These are phyloP conservation scores for Kwoniella bestiolae DNA, from an alignment of 768 basidiomycete genomes.

Conservation along the genomic window DNA sequence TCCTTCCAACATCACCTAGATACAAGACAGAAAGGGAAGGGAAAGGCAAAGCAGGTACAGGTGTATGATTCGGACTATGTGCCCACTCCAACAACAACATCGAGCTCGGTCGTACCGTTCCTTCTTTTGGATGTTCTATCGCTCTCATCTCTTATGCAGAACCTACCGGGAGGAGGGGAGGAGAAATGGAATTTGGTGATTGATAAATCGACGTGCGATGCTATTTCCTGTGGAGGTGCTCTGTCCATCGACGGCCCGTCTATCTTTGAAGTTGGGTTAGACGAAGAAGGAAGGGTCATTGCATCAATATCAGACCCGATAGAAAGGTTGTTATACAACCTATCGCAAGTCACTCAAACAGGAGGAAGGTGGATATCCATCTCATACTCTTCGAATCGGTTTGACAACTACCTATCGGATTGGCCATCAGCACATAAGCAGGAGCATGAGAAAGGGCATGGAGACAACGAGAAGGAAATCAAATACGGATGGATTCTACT, in stretches of 20 bases:
- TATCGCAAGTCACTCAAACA: not conserved
- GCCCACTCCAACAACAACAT: slow-evolving; percentile 1
- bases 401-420: not conserved
- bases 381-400: slow-evolving; percentile 20
- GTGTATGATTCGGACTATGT: slow-evolving; percentile 47
- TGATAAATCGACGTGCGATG: slow-evolving; percentile 52
- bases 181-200: slow-evolving; percentile 29
- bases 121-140: slow-evolving; percentile 11
- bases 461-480: not conserved
- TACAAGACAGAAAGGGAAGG: not conserved
- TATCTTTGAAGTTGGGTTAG: not conserved
- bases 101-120: not conserved
- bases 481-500: slow-evolving; percentile 20
- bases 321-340: slow-evolving; percentile 12
- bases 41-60: slow-evolving; percentile 9
- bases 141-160: not conserved
- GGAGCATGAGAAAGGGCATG: not conserved
- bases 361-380: slow-evolving; percentile 16
- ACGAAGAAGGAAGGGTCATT: not conserved
- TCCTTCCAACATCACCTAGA: not conserved
- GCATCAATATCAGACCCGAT: not conserved
- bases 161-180: slow-evolving; percentile 19
- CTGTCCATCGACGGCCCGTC: not conserved
- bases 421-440: too few species aligned
- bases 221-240: slow-evolving; percentile 40